These are phyloP conservation scores for Leucocoprinus birnbaumii DNA, from an alignment of 768 basidiomycete species.

Conservation along the genomic window DNA sequence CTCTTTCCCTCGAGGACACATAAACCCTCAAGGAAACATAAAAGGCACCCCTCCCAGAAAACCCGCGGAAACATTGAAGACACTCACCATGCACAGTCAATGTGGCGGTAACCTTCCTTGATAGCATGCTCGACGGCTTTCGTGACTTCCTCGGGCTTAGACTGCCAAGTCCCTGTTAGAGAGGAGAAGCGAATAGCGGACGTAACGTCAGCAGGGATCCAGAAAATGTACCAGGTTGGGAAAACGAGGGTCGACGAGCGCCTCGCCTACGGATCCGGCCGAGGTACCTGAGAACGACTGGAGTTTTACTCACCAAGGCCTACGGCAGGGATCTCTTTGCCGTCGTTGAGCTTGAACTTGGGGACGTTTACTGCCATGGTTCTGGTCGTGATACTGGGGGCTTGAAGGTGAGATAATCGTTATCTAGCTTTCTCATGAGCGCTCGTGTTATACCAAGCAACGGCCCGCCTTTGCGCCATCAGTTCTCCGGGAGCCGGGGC, in stretches of 20 bases:
- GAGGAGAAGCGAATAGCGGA: conserved; percentile 3
- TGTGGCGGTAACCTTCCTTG: conserved; percentile 75
- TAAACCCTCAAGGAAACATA: neutral
- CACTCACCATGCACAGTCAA: conserved; percentile 60
- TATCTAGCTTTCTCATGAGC: neutral
- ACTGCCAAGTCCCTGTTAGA: conserved; percentile 74
- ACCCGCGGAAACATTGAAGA: neutral
- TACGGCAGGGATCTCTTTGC: conserved; percentile 49
- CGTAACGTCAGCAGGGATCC: conserved; percentile 7
- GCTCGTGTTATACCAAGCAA: neutral
- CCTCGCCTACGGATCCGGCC: conserved; percentile 11
- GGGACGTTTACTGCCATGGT: conserved; percentile 30
- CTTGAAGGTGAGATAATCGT: neutral
- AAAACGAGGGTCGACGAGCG: too few species aligned
- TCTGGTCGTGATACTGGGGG: neutral
- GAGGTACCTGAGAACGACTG: neutral
- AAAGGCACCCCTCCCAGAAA: neutral
- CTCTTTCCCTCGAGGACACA: neutral
- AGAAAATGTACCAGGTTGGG: conserved; percentile 4
- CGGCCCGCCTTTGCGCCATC: neutral
- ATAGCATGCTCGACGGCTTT: conserved; percentile 73
- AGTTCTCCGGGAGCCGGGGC: neutral
- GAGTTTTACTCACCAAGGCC: conserved; percentile 46
- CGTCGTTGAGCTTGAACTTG: conserved; percentile 60
- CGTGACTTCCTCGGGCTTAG: conserved; percentile 67